A percentile compares a stretch with the other conserved stretches of the same genome.
phyloP scores from a whole-genome alignment of 768 basidiomycete species.

The Boletus eberwhitei region DNA sequence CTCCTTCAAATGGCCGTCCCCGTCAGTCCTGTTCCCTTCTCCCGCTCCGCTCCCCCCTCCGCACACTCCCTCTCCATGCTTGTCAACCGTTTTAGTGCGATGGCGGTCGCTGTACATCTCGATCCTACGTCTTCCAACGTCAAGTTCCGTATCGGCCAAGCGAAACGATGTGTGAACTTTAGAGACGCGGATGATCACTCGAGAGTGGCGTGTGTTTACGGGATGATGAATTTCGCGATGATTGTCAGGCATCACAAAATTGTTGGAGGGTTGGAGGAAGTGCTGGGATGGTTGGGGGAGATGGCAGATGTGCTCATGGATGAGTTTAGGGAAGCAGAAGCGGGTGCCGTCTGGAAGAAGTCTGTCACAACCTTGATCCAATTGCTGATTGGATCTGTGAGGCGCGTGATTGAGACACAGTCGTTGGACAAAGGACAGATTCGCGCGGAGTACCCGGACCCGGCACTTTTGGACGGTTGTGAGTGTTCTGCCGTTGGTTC shows the following conservation, averaged over 20 bases:
- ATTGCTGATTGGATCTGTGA: constrained; percentile 55
- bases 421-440: constrained; percentile 36
- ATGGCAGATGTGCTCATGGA: constrained; percentile 52
- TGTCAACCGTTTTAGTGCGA: constrained; percentile 76
- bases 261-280: constrained; percentile 41
- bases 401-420: constrained; percentile 45
- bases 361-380: constrained; percentile 41
- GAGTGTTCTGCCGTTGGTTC: constrained; percentile 21
- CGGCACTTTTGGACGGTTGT: constrained; percentile 54
- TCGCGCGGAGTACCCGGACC: constrained; percentile 56
- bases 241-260: constrained; percentile 54
- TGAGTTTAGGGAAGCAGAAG: constrained; percentile 45
- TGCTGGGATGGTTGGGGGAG: constrained; percentile 62
- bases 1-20: constrained; percentile 71
- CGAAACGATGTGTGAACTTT: constrained; percentile 66
- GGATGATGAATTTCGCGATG: constrained; percentile 65
- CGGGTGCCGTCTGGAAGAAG: constrained; percentile 21
- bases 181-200: constrained; percentile 59
- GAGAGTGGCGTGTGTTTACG: constrained; percentile 70
- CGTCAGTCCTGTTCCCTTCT: constrained; percentile 65
- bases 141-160: constrained; percentile 56
- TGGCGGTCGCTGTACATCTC: constrained; percentile 68
- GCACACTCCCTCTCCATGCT: constrained; percentile 65
- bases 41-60: constrained; percentile 47
- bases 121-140: constrained; percentile 49